Evolutionary conservation across 495 filamentous ascomycete species (phyloP).

Genomic region (Entonaema liquescens): DNA sequence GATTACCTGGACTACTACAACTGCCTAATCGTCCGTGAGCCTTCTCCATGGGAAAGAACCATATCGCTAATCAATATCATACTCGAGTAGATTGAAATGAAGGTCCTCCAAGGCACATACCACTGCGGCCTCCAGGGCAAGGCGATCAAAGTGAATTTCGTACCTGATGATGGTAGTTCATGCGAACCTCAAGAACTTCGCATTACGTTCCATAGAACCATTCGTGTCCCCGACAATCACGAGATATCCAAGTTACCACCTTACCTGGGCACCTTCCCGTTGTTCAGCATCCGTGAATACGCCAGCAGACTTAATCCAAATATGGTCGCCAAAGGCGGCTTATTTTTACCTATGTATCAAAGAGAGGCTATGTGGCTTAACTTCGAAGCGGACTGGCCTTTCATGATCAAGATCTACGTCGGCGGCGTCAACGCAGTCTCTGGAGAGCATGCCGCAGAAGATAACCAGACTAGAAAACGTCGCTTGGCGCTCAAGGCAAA

Average conservation of each 20-base stretch:
- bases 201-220: conserved; percentile 50
- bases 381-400: conserved; percentile 42
- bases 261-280: conserved; percentile 51
- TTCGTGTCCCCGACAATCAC: conserved; percentile 56
- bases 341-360: conserved; percentile 57
- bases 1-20: too few species aligned
- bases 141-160: neutral
- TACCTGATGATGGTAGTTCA: neutral
- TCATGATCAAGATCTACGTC: conserved; percentile 57
- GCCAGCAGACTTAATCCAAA: conserved; percentile 40
- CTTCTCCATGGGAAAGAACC: too few species aligned
- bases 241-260: conserved; percentile 49
- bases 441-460: conserved; percentile 48
- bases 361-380: conserved; percentile 60
- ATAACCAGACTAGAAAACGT: neutral
- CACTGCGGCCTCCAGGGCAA: neutral
- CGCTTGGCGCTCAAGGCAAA: neutral
- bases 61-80: too few species aligned
- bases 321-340: conserved; percentile 52
- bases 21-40: too few species aligned
- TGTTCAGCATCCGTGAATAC: conserved; percentile 50
- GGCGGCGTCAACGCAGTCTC: conserved; percentile 61
- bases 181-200: neutral
- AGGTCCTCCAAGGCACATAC: too few species aligned
- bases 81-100: too few species aligned